Percentiles rank a stretch among this genome's conserved stretches.
phyloP scores from a whole-genome alignment of 129 eudicot species.

The Logfia minima region DNA sequence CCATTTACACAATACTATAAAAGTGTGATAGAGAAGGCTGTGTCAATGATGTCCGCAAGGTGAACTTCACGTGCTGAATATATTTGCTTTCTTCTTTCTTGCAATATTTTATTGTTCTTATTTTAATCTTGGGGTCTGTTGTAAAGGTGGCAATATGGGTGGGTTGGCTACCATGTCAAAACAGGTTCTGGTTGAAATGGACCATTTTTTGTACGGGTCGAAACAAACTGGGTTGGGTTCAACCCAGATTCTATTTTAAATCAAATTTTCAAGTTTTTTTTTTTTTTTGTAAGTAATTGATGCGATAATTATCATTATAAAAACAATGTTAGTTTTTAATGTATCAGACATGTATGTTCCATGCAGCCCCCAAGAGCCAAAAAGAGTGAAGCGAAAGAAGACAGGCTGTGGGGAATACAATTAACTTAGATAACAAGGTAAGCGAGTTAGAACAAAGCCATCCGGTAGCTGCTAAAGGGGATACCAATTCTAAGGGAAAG shows the following conservation, averaged over 20 bases:
- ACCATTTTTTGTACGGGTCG: not conserved
- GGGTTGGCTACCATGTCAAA: not conserved
- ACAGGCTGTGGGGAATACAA: not conserved
- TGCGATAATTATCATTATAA: not conserved
- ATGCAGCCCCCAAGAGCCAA: conserved; percentile 32
- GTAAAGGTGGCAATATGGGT: not conserved
- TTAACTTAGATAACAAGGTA: not conserved
- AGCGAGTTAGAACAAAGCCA: not conserved
- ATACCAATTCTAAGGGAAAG: conserved; percentile 24
- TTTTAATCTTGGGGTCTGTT: not conserved
- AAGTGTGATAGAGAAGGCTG: conserved; percentile 79
- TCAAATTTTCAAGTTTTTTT: not conserved
- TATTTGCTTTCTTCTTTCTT: not conserved
- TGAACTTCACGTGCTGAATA: conserved; percentile 11
- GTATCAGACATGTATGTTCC: not conserved
- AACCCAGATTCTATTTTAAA: not conserved
- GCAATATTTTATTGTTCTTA: too few relatives aligned
- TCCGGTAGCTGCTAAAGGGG: conserved; percentile 14
- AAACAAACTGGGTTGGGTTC: not conserved
- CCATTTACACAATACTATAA: conserved; percentile 82
- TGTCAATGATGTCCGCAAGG: conserved; percentile 46
- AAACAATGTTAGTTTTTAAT: not conserved
- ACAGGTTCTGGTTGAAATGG: not conserved
- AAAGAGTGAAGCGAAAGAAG: conserved; percentile 36
- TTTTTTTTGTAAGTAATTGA: not conserved